Evolutionary conservation across 2,329 filamentous ascomycete genomes (phyloP), one percentile per base, ranked within the genome.

Genomic region (Botrytis fragariae): DNA sequence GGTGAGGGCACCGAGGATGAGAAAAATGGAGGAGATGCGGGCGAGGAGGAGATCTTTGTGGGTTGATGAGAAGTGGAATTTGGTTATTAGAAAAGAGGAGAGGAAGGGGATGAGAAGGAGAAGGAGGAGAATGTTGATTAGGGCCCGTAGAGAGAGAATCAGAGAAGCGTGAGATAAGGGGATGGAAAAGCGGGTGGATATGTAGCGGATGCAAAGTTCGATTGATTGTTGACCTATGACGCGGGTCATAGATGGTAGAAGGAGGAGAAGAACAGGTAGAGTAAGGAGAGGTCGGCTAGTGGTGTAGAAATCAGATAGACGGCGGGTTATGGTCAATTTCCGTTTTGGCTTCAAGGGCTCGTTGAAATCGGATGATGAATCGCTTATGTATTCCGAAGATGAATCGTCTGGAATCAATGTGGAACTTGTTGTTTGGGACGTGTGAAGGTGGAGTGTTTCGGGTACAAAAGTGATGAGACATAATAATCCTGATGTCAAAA

Each of bases 371-470:
- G 64, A 68, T 42, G 64, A 54, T 8, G 64, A 68, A n/a, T 68
- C 64, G 32, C 37, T 73, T 2, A 35, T 42, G 16, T 76, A 68
- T 9, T 73, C 57, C 29, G 72, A 67, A 10, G 67, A 29, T 32
- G 48, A 57, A 35, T 18, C 42, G 18, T 74, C 65, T 18, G 73
- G 51, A 1, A 73, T 64, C 2, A 78, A 68, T 29, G 44, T 57
- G 2, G 29, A 39, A 3, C 0, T 54, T 12, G 29, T 7, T 25
- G 32, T 54, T 32, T 73, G 72, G 1, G 74, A 72, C 25, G 72
- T 37, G 20, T 73, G 77, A n/a, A 77, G 62, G 64, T 79, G 78
- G n/a, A 78, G 73, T 22, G 79, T 81, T 73, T 82, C 81, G 2
- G 81, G 81, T 44, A 82, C 74, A 45, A 81, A 76, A 37, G 78